These are phyloP conservation scores for Linderniella brevidens DNA, from an alignment of 257 asterid genomes.

Conservation along the genomic window DNA sequence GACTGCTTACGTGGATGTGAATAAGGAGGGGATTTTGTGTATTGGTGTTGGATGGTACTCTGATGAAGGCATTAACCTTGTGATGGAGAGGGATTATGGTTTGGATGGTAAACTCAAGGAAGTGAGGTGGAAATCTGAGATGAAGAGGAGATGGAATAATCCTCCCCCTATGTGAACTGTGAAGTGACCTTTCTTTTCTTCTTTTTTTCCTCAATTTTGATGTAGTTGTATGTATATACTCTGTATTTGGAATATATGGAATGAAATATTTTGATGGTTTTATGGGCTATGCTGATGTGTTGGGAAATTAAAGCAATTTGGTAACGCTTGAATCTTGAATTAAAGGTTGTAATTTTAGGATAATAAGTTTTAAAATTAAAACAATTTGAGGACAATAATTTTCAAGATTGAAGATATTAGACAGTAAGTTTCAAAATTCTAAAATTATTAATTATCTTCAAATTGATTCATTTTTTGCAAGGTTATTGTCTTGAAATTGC, in stretches of 20 bases:
- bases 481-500: too few species aligned
- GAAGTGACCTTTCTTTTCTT: not conserved
- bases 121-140: conserved; percentile 77
- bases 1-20: conserved; percentile 82
- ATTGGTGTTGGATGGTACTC: conserved; percentile 98
- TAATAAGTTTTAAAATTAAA: too few species aligned
- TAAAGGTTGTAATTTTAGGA: too few species aligned
- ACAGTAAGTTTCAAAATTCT: too few species aligned
- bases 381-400: too few species aligned
- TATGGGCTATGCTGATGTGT: too few species aligned
- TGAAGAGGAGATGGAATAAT: conserved; percentile 91
- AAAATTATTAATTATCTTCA: too few species aligned
- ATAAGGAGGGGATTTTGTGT: conserved; percentile 73
- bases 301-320: too few species aligned
- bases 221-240: not conserved
- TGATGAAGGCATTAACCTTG: conserved; percentile 79
- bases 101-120: conserved; percentile 87
- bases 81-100: conserved; percentile 94
- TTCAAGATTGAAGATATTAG: too few species aligned
- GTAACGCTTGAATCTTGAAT: too few species aligned
- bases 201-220: not conserved
- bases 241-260: not conserved
- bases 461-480: too few species aligned
- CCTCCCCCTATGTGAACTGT: conserved; percentile 68
- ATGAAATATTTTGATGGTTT: too few species aligned